Evolutionary conservation across 495 filamentous ascomycete species (phyloP).

Genomic region (Penicillium lagena): DNA sequence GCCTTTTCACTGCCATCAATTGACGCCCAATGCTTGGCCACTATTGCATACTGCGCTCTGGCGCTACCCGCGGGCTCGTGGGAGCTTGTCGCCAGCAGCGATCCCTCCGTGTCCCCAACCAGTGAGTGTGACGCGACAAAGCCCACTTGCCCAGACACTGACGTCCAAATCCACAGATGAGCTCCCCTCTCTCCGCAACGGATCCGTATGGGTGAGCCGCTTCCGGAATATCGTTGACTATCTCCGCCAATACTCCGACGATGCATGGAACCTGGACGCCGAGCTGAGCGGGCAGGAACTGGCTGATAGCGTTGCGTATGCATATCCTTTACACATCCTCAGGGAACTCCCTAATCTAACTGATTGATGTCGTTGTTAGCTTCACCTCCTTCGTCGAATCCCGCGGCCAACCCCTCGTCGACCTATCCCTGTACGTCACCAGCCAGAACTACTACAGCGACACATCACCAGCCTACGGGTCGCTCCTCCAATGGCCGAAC

Average conservation of each 20-base stretch:
- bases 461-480: slow-evolving; percentile 70
- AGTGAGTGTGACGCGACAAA: slow-evolving; percentile 47
- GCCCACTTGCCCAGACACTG: slow-evolving; percentile 2
- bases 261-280: slow-evolving; percentile 50
- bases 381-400: slow-evolving; percentile 58
- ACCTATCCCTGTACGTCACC: slow-evolving; percentile 82
- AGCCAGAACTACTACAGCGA: slow-evolving; percentile 69
- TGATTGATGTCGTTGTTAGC: slow-evolving; percentile 12
- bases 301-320: slow-evolving; percentile 52
- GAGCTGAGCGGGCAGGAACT: slow-evolving; percentile 35
- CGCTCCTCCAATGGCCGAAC: slow-evolving; percentile 72
- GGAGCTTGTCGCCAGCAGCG: slow-evolving; percentile 69
- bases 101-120: slow-evolving; percentile 67
- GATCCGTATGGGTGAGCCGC: slow-evolving; percentile 56
- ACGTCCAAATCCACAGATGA: slow-evolving; percentile 45
- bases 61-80: slow-evolving; percentile 55
- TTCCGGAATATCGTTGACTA: slow-evolving; percentile 71
- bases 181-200: slow-evolving; percentile 68
- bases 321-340: not conserved
- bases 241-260: slow-evolving; percentile 47
- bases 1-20: slow-evolving; percentile 84
- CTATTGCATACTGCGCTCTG: slow-evolving; percentile 63
- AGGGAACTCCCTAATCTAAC: not conserved
- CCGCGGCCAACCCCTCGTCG: slow-evolving; percentile 59
- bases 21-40: slow-evolving; percentile 78